Evolutionary conservation across 305 asterid genomes (phyloP).

Genomic region (Fraxinus sp.): DNA sequence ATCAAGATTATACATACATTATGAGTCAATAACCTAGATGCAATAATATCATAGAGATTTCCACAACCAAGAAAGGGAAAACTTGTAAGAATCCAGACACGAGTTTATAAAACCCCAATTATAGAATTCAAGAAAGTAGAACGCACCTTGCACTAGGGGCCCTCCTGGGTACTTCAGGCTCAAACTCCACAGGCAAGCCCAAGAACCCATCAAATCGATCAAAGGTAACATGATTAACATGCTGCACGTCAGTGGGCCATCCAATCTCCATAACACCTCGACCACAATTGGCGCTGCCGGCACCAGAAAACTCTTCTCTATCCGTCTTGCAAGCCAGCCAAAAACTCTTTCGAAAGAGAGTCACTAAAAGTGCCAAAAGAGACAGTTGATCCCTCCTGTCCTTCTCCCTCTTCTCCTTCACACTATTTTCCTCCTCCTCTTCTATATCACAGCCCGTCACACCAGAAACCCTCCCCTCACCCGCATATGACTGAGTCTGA

Average conservation of each 20-base stretch:
- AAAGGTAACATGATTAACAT: constrained; percentile 90
- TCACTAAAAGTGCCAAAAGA: constrained; percentile 68
- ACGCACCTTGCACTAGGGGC: constrained; percentile 96
- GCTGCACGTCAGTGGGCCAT: constrained; percentile 96
- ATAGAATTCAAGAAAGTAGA: constrained; percentile 4
- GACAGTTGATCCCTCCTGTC: constrained; percentile 73
- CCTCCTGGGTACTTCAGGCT: constrained; percentile 91
- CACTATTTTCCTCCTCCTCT: constrained; percentile 41
- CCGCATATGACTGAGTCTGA: constrained; percentile 39
- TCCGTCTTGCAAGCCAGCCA: constrained; percentile 77
- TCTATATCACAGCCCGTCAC: constrained; percentile 31
- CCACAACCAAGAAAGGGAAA: background rate
- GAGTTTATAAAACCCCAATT: background rate
- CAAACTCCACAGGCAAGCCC: constrained; percentile 98
- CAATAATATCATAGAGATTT: background rate
- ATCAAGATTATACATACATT: background rate
- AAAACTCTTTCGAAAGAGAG: constrained; percentile 81
- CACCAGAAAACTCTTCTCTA: constrained; percentile 40
- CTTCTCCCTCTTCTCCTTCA: constrained; percentile 55
- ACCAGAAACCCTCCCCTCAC: constrained; percentile 37
- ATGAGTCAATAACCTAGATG: background rate
- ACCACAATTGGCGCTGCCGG: constrained; percentile 28
- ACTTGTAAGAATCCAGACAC: too few relatives aligned
- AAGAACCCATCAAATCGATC: constrained; percentile 95
- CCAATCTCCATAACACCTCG: constrained; percentile 80